Conservation (phyloP, 208 protist genomes). For the Leishmania tropica region DNA sequence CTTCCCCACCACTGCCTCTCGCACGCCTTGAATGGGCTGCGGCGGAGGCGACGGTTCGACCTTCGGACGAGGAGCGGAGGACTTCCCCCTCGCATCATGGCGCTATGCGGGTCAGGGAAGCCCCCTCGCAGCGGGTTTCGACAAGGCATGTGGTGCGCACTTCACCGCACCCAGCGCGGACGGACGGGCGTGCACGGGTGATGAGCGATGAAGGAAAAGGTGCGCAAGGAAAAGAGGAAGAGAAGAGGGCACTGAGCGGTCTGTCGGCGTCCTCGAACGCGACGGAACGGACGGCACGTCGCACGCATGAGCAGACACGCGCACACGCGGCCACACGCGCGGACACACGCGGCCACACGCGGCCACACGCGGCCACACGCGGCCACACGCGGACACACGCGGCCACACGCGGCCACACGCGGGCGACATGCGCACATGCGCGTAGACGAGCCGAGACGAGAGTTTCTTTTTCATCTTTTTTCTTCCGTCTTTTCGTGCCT, state of each 20-base stretch:
- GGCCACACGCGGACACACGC: neutral
- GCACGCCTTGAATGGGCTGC: neutral
- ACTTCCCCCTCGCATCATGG: neutral
- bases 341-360: neutral
- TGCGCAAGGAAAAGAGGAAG: neutral
- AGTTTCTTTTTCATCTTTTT: neutral
- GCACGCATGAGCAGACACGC: neutral
- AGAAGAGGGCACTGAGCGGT: neutral
- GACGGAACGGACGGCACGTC: neutral
- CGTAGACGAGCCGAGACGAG: neutral
- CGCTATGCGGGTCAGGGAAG: neutral
- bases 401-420: neutral
- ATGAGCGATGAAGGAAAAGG: neutral
- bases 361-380: neutral
- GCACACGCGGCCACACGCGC: neutral
- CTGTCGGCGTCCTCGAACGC: neutral
- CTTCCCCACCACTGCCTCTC: neutral
- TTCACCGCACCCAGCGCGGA: neutral
- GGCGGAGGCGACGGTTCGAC: neutral
- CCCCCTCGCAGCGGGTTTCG: neutral
- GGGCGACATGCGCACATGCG: no score
- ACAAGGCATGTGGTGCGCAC: neutral
- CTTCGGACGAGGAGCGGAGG: neutral
- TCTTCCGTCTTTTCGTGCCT: conserved; percentile 1
- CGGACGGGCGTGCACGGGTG: neutral